Evolutionary conservation across 768 basidiomycete genomes (phyloP), one percentile per base, ranked within the genome.

Genomic region (Hygrocybe punicea): DNA sequence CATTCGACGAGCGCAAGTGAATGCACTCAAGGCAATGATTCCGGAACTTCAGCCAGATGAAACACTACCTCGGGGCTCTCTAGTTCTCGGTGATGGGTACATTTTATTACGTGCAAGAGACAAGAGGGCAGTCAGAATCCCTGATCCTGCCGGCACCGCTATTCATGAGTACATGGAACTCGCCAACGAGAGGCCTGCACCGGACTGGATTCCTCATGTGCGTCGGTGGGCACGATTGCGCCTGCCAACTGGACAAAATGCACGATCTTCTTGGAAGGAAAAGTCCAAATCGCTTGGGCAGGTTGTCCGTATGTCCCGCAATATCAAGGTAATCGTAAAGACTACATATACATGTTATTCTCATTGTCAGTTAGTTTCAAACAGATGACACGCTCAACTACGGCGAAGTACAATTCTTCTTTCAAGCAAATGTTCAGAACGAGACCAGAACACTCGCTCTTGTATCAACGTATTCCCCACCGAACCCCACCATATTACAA

Each of bases 161-260:
- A 25, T 50, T 7, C 25, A 50, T 16, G 13, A 3, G 11, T 48
- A 34, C n/a, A 2, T 50, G 17, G 19, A 50, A 14, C 21, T 24
- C 10, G 7, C 3, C 4, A 25, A 21, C 14, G 7, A n/a, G 7
- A 16, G 7, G 6, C 13, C 2, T 25, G 25, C 3, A 6, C 16
- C 14, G 17, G 4, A 25, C 6, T 42, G 39, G 39, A 19, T 4
- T 13, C 50, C 50, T 21, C 17, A 6, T 37, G 46, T 58, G 14
- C 21, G 13, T 42, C 45, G 53, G 17, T 70, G 68, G 67, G 68
- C 61, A 2, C 58, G 57, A 6, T 55, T 69, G 2, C 55, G 25
- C n/a, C 58, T 68, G 33, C 67, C 64, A 13, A 68, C 58, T 57
- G 64, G 69, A n/a, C 67, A 67, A 51, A 58, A 62, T 52, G 60